phyloP scores from a whole-genome alignment of 2,329 filamentous ascomycete genomes.

The Aspergillus ustus region DNA sequence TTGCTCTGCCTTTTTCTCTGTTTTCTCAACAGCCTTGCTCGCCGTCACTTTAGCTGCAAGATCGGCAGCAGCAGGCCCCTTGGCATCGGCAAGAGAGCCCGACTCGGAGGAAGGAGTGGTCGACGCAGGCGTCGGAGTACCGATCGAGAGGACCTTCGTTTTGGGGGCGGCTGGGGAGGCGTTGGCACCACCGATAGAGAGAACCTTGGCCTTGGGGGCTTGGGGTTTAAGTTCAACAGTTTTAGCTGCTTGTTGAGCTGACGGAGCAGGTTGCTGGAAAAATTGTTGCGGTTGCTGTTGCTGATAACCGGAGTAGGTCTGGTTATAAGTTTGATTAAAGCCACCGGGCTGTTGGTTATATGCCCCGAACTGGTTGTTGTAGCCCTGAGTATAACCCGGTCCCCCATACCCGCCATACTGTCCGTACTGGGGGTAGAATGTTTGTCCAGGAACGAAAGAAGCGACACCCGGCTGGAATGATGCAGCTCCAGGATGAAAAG shows the following conservation, averaged over 20 bases:
- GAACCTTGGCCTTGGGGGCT: constrained; percentile 62
- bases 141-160: constrained; percentile 79
- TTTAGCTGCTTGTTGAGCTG: constrained; percentile 54
- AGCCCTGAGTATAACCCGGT: constrained; percentile 27
- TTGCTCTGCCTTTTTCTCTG: constrained; percentile 66
- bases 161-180: constrained; percentile 54
- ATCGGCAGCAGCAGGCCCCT: constrained; percentile 58
- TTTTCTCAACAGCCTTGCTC: constrained; percentile 89
- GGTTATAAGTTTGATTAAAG: constrained; percentile 51
- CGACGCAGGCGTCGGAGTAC: constrained; percentile 50
- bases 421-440: constrained; percentile 52
- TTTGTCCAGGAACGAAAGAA: constrained; percentile 75
- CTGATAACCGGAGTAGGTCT: constrained; percentile 49
- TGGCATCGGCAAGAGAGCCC: constrained; percentile 56
- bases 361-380: constrained; percentile 50
- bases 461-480: constrained; percentile 69
- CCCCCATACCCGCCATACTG: constrained; percentile 52
- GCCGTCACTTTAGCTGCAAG: constrained; percentile 81
- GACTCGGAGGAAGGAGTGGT: constrained; percentile 51
- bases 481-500: constrained; percentile 69
- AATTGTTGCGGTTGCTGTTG: constrained; percentile 41
- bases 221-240: constrained; percentile 47
- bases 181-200: constrained; percentile 63
- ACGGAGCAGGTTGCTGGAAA: constrained; percentile 45
- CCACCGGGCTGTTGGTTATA: constrained; percentile 46